A percentile compares a stretch with the other conserved stretches of the same genome.
These are phyloP conservation scores for Vigna unguiculata DNA, from an alignment of 306 rosid genomes.

Conservation along the genomic window DNA sequence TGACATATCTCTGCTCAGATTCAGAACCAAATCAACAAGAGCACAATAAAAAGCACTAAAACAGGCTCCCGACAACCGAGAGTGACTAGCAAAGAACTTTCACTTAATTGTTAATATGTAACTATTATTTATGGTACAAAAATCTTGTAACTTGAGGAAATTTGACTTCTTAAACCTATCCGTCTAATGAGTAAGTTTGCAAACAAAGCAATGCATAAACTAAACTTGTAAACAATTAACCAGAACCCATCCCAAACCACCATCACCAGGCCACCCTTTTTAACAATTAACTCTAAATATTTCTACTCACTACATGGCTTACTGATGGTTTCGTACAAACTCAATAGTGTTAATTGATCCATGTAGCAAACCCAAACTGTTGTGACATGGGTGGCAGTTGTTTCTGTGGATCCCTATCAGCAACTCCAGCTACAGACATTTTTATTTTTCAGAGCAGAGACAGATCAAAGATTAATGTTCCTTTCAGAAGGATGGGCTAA, in stretches of 20 bases:
- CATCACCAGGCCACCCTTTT: neutral
- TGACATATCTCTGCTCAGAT: neutral
- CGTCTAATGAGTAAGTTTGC: neutral
- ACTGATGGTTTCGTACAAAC: neutral
- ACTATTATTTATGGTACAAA: neutral
- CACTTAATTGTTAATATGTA: neutral
- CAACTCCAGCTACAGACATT: neutral
- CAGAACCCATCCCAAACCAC: slow-evolving; percentile 1
- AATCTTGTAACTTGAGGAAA: neutral
- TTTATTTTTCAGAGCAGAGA: neutral
- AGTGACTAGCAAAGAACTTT: neutral
- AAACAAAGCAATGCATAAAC: neutral
- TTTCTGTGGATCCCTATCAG: neutral
- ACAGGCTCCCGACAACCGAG: neutral
- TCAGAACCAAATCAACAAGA: slow-evolving; percentile 8
- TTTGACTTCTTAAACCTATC: slow-evolving; percentile 10
- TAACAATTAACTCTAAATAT: neutral
- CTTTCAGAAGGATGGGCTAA: neutral
- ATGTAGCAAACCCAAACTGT: neutral
- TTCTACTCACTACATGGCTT: neutral
- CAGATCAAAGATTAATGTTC: neutral
- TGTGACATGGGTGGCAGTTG: neutral
- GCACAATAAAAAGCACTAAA: neutral
- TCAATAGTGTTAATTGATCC: neutral
- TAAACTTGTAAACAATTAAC: neutral